Evolutionary conservation across 371 early-diverging fungal species (phyloP), one percentile per base, ranked within the genome.

Genomic region (Mortierella sp.): DNA sequence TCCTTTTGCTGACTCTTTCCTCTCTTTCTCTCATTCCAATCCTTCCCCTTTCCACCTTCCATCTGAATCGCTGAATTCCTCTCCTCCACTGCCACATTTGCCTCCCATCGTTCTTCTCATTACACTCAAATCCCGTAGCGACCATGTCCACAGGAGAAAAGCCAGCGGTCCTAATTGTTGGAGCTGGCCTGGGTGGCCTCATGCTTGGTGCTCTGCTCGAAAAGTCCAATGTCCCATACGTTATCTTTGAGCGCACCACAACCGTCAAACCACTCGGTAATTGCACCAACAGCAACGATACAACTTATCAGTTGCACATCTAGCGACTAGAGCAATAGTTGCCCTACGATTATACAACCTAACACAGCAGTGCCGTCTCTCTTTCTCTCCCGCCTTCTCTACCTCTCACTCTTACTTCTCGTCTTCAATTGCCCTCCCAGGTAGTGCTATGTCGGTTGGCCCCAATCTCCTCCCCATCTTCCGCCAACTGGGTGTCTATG

Each of bases 181-280:
- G 74, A 11, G 74, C 59, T 11, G 74, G 64, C n/a, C 59, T 73
- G 19, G 57, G 59, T 24, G 74, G 74, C 6, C 21, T 54, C 13
- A 24, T 73, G 46, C 61, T 73, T 16, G 64, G 46, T 13, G 48
- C 48, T 21, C 59, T 73, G 3, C 57, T 73, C n/a, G 64, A 73
- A 46, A 21, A 51, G 37, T 57, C 74, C 2, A 44, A 59, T 10
- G 61, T 61, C 28, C 55, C 46, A 9, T 73, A 61, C 26, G 9
- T 43, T 40, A 59, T 73, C 26, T 61, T 73, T 57, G 74, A 73
- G 46, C 74, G 74, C 2, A 44, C 74, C 14, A 26, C 55, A 0
- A 3, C 28, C 14, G 74, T 74, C 34, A 74, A 67, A n/a, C 74
- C 74, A 11, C 67, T 74, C 50, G 74, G 74, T 74, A 74, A 57